A percentile compares a stretch with the other conserved stretches of the same genome.
These are phyloP conservation scores for Colletotrichum sp. DNA, from an alignment of 2,329 filamentous ascomycete species.

Conservation along the genomic window DNA sequence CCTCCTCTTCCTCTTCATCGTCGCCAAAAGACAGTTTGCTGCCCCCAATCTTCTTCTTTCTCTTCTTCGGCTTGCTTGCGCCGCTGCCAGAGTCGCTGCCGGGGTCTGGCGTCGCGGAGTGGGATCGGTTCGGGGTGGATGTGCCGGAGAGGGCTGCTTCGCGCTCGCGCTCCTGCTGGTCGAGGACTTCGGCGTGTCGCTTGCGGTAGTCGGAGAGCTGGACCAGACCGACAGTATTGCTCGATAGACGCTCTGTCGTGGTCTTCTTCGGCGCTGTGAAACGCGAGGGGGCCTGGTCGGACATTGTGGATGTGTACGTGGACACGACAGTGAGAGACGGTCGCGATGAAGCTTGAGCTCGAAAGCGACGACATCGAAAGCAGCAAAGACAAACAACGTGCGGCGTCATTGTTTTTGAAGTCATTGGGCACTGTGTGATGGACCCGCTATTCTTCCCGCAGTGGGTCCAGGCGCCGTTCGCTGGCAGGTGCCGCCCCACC, in stretches of 20 bases:
- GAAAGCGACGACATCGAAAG: background rate
- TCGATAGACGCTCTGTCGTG: constrained; percentile 82
- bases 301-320: constrained; percentile 35
- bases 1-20: constrained; percentile 65
- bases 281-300: constrained; percentile 52
- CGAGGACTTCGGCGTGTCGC: constrained; percentile 90
- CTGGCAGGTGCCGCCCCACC: constrained; percentile 4
- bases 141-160: constrained; percentile 58
- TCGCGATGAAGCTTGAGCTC: background rate
- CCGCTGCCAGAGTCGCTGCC: constrained; percentile 35
- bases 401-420: background rate
- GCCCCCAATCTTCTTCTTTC: constrained; percentile 46
- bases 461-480: constrained; percentile 6
- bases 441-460: constrained; percentile 2
- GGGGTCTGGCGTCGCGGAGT: constrained; percentile 51
- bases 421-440: background rate
- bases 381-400: background rate
- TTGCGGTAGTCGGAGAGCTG: constrained; percentile 94
- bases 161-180: constrained; percentile 85
- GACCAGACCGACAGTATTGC: constrained; percentile 88
- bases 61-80: constrained; percentile 45
- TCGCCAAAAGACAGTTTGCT: constrained; percentile 68
- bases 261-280: constrained; percentile 80
- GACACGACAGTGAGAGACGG: background rate
- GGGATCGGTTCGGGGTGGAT: constrained; percentile 55